Percentiles rank a stretch among this genome's conserved stretches.
Evolutionary conservation across 805 yeast species (phyloP).

Genomic region (Kuraishia hungarica): DNA sequence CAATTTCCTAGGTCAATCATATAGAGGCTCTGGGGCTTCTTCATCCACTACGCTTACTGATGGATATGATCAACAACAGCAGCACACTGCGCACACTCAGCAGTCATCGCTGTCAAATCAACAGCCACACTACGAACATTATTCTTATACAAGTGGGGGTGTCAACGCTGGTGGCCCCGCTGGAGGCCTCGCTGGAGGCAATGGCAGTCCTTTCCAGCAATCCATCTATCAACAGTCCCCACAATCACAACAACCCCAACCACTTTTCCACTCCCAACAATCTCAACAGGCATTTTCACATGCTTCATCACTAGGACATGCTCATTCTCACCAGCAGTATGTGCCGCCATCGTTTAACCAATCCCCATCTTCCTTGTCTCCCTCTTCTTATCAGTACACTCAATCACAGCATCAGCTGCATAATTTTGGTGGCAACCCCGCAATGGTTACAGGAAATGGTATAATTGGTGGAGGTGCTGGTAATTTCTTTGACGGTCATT

Average conservation of each 20-base stretch:
- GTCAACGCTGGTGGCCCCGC: background rate
- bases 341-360: background rate
- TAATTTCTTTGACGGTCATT: conserved; percentile 20
- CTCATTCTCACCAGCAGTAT: background rate
- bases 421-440: conserved; percentile 34
- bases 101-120: background rate
- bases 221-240: too few species aligned
- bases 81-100: background rate
- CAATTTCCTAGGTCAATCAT: conserved; percentile 2
- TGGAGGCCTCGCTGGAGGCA: background rate
- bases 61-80: background rate
- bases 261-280: background rate
- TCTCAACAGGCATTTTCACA: background rate
- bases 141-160: background rate
- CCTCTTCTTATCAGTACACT: too few species aligned
- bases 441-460: conserved; percentile 28
- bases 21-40: background rate
- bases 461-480: conserved; percentile 36
- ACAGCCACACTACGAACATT: background rate
- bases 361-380: background rate
- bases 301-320: background rate
- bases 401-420: conserved; percentile 20
- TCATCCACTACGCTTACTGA: background rate
- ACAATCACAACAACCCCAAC: too few species aligned
- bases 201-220: background rate